Evolutionary conservation across 257 asterid species (phyloP), one percentile per base, ranked within the genome.

Genomic region (Fraxinus anomala): DNA sequence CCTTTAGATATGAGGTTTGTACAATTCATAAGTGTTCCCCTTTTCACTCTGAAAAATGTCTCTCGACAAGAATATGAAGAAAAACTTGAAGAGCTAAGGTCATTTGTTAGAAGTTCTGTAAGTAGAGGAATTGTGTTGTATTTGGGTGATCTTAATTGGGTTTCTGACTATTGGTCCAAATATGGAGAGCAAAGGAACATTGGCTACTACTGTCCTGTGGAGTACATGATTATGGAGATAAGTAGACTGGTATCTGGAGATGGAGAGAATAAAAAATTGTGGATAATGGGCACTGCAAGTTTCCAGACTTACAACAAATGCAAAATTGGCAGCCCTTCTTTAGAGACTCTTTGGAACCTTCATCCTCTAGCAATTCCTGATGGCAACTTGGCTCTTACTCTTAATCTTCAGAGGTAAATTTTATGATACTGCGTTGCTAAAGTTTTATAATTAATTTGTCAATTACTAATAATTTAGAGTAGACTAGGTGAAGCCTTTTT

Each of bases 201-300:
- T 12, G 77, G 78, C 56, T 82, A 78, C 82, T 89, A 86, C 74
- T 85, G 91, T 24, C 92, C 93, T 1, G 94, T 94, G 77, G 98
- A 94, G 89, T 91, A 89, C 73, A 90, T 92, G 96, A 88, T 92
- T 49, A 91, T 94, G 98, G 98, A 94, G 88, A 85, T 94, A 10
- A 91, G 98, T 66, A 84, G 95, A 80, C 34, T 94, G 61, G 49
- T 87, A 10, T 81, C 85, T 79, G 92, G 91, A 39, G 73, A 76
- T 12, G 85, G 84, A 16, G 89, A 89, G 5, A 83, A 70, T 69
- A 87, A 81, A 36, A 89, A 89, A 75, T 49, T 92, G 19, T 94
- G 97, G 97, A 59, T 94, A 2, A 88, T 94, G 87, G 98, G 96
- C 51, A 82, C 83, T 68, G 91, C 98, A 17, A 89, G 87, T 76